Evolutionary conservation across 441 rosid species (phyloP), one percentile per base, ranked within the genome.

Genomic region (Erodium trifolium): DNA sequence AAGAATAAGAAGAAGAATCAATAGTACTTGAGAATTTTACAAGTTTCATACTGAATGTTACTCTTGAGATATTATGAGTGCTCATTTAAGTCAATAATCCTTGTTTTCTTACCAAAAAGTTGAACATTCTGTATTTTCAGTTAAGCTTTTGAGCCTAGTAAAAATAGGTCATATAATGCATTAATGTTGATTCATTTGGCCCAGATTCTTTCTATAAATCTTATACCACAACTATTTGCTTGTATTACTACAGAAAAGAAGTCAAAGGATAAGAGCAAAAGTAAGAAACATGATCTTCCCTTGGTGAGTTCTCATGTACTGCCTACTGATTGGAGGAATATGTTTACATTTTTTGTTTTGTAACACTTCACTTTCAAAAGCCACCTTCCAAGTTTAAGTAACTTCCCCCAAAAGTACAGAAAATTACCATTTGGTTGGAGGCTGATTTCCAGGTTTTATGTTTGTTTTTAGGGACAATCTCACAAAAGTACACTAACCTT

Each of bases 231-330:
- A 74, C 78, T 79, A 80, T 76, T 45, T 71, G 34, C 63, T 70
- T 31, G 67, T 59, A 64, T 79, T 75, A 73, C 70, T 45, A 41
- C 91, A 89, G 97, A 86, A 72, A 91, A 85, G 85, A 90, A 87
- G 84, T 87, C 87, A 0, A 87, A 81, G 87, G 93, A 88, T 75
- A 84, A 82, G 77, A 80, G 62, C 66, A 79, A 75, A 78, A 80
- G 78, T 76, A 86, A 86, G n/a, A 84, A 82, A 77, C 81, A 74
- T 35, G 78, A 84, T 16, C 70, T 67, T 45, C 35, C 39, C 27
- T 67, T 18, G 70, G 99, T 93, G 78, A 80, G 86, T 73, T 72
- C 68, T 73, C 75, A 65, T 68, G 18, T 63, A 43, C 13, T 9
- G 5, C 37, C 35, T 27, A 2, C 1, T 62, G 35, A 23, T 0